Evolutionary conservation across 495 filamentous ascomycete genomes (phyloP).

Genomic region (Aspergillus biplanus): DNA sequence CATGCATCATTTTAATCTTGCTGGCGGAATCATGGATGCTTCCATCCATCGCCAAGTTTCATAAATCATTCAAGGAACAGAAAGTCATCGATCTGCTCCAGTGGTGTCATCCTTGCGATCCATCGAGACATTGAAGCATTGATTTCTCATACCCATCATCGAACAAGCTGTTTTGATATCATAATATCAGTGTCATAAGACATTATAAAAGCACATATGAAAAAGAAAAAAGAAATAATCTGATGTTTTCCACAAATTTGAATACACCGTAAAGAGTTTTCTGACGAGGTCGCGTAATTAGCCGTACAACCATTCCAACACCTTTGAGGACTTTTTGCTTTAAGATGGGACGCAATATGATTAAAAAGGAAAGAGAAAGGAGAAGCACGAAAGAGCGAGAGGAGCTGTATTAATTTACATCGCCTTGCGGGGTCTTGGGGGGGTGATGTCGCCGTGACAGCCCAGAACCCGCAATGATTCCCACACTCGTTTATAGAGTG

Average conservation of each 20-base stretch:
- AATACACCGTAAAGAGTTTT: conserved; percentile 14
- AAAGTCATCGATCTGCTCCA: neutral
- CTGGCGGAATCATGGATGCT: neutral
- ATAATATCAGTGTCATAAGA: conserved; percentile 23
- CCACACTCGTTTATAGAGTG: conserved; percentile 37
- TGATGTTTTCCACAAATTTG: conserved; percentile 9
- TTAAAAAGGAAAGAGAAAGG: neutral
- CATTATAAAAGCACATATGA: conserved; percentile 18
- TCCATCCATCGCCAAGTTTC: neutral
- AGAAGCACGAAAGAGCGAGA: neutral
- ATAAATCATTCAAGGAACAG: neutral
- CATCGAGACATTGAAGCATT: neutral
- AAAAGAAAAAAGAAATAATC: conserved; percentile 10
- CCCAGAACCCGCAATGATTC: conserved; percentile 33
- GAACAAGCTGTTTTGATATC: conserved; percentile 10
- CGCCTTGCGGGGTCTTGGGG: conserved; percentile 22
- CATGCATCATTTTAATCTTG: conserved; percentile 1
- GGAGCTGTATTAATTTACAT: conserved; percentile 11
- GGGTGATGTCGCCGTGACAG: conserved; percentile 28
- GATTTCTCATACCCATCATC: conserved; percentile 2
- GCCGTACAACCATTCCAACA: conserved; percentile 16
- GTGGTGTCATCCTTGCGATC: neutral
- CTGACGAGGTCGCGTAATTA: conserved; percentile 4
- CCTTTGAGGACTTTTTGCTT: conserved; percentile 12
- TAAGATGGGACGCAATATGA: neutral